phyloP scores from a whole-genome alignment of 345 rosid genomes.

The Reutealis trisperma region DNA sequence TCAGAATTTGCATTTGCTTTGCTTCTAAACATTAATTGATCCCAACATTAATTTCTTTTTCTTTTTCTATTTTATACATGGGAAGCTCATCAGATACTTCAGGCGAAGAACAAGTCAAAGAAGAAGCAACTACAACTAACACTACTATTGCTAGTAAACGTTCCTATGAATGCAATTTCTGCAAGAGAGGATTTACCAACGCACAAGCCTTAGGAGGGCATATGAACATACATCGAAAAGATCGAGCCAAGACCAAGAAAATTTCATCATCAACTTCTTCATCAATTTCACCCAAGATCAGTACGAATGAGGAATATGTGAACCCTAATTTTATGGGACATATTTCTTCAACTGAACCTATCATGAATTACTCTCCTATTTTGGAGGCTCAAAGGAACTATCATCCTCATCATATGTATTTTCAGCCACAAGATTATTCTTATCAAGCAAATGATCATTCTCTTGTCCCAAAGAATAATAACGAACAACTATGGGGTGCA shows the following conservation, averaged over 20 bases:
- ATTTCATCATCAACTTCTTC: not conserved
- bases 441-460: conserved; percentile 5
- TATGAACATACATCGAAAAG: conserved; percentile 78
- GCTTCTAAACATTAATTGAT: no score
- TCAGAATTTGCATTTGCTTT: no score
- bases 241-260: conserved; percentile 57
- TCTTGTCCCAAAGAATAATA: conserved; percentile 23
- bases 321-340: conserved; percentile 27
- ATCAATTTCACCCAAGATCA: conserved; percentile 10
- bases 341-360: conserved; percentile 24
- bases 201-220: conserved; percentile 95
- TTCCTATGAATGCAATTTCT: conserved; percentile 66
- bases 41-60: no score
- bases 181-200: conserved; percentile 86
- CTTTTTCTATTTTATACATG: conserved; percentile 16
- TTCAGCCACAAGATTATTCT: conserved; percentile 27
- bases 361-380: conserved; percentile 15
- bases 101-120: conserved; percentile 34
- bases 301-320: conserved; percentile 13
- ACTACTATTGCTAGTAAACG: conserved; percentile 15
- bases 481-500: conserved; percentile 45
- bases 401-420: conserved; percentile 29
- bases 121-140: conserved; percentile 13
- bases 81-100: conserved; percentile 32
- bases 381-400: conserved; percentile 30